Conservation (phyloP, 1,284 basidiomycete genomes). For the Boletus holoroseus region DNA sequence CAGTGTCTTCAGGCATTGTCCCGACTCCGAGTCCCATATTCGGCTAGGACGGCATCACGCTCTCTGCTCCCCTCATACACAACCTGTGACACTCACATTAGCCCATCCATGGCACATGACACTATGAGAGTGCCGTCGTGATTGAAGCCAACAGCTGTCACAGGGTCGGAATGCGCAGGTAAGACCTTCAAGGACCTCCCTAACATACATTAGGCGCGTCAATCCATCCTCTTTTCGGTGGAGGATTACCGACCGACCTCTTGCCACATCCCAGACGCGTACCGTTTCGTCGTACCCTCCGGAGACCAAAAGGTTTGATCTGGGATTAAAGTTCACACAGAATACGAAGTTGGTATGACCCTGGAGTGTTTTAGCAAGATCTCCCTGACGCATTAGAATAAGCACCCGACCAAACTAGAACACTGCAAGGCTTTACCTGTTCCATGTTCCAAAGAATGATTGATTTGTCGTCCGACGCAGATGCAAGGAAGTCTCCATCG, state of each 20-base stretch:
- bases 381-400: conserved; percentile 40
- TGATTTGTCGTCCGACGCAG: conserved; percentile 86
- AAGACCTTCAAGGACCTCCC: conserved; percentile 76
- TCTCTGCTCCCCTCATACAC: neutral
- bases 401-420: conserved; percentile 8
- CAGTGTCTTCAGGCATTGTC: conserved; percentile 94
- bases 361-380: conserved; percentile 54
- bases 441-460: conserved; percentile 79
- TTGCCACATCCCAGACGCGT: conserved; percentile 90
- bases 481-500: conserved; percentile 77
- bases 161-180: conserved; percentile 95
- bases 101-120: conserved; percentile 91
- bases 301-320: conserved; percentile 83
- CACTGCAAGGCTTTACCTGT: conserved; percentile 39
- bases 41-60: conserved; percentile 50
- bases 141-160: conserved; percentile 90
- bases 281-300: conserved; percentile 95
- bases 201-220: conserved; percentile 24
- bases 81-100: conserved; percentile 64
- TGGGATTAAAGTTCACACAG: conserved; percentile 86
- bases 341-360: conserved; percentile 95
- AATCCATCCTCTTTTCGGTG: neutral
- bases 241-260: conserved; percentile 58
- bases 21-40: conserved; percentile 94
- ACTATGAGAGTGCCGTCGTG: conserved; percentile 92